Percentiles rank a stretch among this genome's conserved stretches.
phyloP scores from a whole-genome alignment of 371 early-diverging fungal genomes.

The Syncephalastrum contaminatum region DNA sequence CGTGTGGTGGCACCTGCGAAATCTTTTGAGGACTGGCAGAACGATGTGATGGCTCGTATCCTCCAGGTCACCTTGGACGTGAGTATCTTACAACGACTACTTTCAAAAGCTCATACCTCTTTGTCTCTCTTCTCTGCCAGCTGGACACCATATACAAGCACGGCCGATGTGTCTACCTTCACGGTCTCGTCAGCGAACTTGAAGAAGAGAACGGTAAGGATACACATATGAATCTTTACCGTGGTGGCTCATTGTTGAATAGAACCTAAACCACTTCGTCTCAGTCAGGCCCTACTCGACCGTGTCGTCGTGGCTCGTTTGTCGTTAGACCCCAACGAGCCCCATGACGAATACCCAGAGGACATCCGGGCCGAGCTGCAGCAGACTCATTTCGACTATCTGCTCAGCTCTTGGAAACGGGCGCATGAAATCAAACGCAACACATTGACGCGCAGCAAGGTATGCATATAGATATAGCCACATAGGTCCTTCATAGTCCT shows the following conservation, averaged over 20 bases:
- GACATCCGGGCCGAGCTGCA: conserved; percentile 42
- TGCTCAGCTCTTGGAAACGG: conserved; percentile 75
- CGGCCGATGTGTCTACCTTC: conserved; percentile 37
- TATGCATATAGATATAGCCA: conserved; percentile 5
- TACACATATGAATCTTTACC: neutral
- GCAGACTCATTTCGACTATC: conserved; percentile 71
- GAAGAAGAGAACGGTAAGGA: conserved; percentile 38
- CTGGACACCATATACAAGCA: conserved; percentile 29
- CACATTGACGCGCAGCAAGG: conserved; percentile 47
- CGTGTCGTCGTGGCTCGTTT: conserved; percentile 78
- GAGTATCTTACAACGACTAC: conserved; percentile 16
- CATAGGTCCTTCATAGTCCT: neutral
- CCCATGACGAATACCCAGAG: conserved; percentile 31
- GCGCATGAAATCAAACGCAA: conserved; percentile 54
- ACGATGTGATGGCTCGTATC: conserved; percentile 77
- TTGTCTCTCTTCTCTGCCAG: conserved; percentile 11
- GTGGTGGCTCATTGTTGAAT: conserved; percentile 7
- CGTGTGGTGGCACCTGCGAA: conserved; percentile 38
- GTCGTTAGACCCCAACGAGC: conserved; percentile 59
- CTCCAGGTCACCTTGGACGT: conserved; percentile 82
- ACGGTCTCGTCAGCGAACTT: conserved; percentile 34
- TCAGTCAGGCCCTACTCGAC: conserved; percentile 63
- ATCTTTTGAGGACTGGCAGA: conserved; percentile 86
- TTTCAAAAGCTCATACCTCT: neutral
- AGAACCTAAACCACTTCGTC: conserved; percentile 43